Percentiles rank a stretch among this genome's conserved stretches.
Evolutionary conservation across 345 rosid genomes (phyloP).

Genomic region (Durio zibethinus): DNA sequence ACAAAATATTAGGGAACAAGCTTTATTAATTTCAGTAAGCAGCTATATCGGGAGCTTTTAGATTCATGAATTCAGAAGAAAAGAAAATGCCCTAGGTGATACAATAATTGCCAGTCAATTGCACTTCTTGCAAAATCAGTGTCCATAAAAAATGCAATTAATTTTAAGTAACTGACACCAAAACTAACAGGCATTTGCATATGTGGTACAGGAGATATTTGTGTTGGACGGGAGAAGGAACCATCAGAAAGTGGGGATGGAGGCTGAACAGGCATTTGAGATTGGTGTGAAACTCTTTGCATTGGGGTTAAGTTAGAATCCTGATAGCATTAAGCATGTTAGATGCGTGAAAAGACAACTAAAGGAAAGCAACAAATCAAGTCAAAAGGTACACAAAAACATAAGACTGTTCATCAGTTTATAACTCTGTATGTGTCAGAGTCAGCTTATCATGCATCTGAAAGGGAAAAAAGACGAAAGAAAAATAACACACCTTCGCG

Average conservation of each 20-base stretch:
- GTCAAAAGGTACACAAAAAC: background rate
- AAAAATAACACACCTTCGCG: slow-evolving; percentile 61
- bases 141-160: background rate
- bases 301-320: slow-evolving; percentile 89
- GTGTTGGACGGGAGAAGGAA: slow-evolving; percentile 60
- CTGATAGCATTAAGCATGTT: slow-evolving; percentile 36
- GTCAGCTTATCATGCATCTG: background rate
- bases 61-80: background rate
- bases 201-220: slow-evolving; percentile 46
- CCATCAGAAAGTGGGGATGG: slow-evolving; percentile 59
- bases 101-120: background rate
- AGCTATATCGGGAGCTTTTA: background rate
- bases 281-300: slow-evolving; percentile 81
- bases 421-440: background rate
- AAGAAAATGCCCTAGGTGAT: background rate
- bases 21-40: background rate
- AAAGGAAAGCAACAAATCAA: background rate
- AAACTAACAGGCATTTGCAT: slow-evolving; percentile 68
- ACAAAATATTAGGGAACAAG: background rate
- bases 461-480: background rate
- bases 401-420: background rate
- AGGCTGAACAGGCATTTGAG: slow-evolving; percentile 54
- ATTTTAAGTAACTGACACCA: slow-evolving; percentile 49
- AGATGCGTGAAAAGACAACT: background rate
- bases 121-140: background rate